Evolutionary conservation across 225 moss, liverwort and hornwort genomes (phyloP), one percentile per base, ranked within the genome.

Genomic region (Thuidium tamariscinum): DNA sequence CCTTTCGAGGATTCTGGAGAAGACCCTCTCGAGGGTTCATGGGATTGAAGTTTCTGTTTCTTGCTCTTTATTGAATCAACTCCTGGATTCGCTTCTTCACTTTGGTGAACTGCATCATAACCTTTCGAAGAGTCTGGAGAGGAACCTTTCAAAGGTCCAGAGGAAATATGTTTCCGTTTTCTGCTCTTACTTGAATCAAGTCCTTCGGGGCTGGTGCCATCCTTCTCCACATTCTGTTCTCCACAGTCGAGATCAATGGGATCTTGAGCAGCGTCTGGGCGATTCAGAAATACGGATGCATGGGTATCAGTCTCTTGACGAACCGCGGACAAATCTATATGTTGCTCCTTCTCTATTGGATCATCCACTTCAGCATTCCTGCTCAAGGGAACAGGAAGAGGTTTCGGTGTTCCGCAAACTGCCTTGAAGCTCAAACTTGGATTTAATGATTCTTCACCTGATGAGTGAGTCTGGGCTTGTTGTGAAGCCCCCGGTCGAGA

Each of bases 361-460:
- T 87, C 86, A 86, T 71, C 77, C 32, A 60, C 74, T 85, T 85
- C 82, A 22, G 48, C 49, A 87, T 81, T 62, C 77, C 67, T 69
- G 68, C 67, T 71, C 61, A 65, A 59, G 21, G 88, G 84, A 59
- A n/a, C 51, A 51, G 48, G 81, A 79, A 82, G 86, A 77, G 78
- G 84, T 59, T 62, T 89, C 39, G 82, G 56, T 13, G 76, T 44
- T 83, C 78, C 68, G 65, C 64, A 88, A 73, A 71, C 56, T 78
- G 86, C 85, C 71, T 73, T 88, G 83, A 91, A 91, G 90, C 91
- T 91, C 89, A 93, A 77, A 64, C 93, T 93, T 81, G 87, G 81
- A 76, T 87, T 80, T 9, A 81, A 69, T 17, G 91, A 90, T 76
- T 90, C 91, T 80, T 89, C 90, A 73, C 76, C 90, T 66, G 86